Evolutionary conservation across 805 yeast genomes (phyloP).

Genomic region (Maudiozyma turicensis): DNA sequence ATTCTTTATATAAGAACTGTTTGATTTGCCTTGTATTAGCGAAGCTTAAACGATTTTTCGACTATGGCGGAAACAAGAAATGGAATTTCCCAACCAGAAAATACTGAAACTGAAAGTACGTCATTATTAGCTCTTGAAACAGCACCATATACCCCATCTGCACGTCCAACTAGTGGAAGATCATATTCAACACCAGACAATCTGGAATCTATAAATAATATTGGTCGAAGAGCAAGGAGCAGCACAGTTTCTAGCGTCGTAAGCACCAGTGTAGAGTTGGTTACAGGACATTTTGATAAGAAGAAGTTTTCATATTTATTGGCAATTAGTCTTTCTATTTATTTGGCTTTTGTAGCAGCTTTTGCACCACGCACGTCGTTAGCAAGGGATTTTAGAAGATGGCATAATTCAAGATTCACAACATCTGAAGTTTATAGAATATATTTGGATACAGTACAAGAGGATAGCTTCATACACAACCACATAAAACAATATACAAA

Average conservation of each 20-base stretch:
- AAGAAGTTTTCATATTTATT: slow-evolving; percentile 19
- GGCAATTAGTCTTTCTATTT: slow-evolving; percentile 18
- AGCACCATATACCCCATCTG: background rate
- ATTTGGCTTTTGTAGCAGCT: slow-evolving; percentile 48
- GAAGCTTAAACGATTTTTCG: no score
- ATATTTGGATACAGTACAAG: slow-evolving; percentile 36
- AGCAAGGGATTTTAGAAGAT: slow-evolving; percentile 66
- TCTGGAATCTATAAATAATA: background rate
- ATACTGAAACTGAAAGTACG: background rate
- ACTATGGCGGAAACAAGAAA: background rate
- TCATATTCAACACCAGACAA: background rate
- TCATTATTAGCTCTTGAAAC: background rate
- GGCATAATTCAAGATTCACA: slow-evolving; percentile 59
- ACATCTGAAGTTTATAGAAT: slow-evolving; percentile 60
- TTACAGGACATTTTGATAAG: slow-evolving; percentile 25
- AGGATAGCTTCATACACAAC: slow-evolving; percentile 26
- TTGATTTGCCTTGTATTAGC: no score
- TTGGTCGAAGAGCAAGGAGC: slow-evolving; percentile 17
- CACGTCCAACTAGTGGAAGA: background rate
- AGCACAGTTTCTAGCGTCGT: slow-evolving; percentile 23
- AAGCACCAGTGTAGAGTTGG: slow-evolving; percentile 18
- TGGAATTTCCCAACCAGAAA: background rate
- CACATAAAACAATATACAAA: slow-evolving; percentile 17
- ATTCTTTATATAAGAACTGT: no score
- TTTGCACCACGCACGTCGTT: slow-evolving; percentile 81